Conservation (phyloP, 768 basidiomycete genomes). For the Boletus rufocinnamomeus region DNA sequence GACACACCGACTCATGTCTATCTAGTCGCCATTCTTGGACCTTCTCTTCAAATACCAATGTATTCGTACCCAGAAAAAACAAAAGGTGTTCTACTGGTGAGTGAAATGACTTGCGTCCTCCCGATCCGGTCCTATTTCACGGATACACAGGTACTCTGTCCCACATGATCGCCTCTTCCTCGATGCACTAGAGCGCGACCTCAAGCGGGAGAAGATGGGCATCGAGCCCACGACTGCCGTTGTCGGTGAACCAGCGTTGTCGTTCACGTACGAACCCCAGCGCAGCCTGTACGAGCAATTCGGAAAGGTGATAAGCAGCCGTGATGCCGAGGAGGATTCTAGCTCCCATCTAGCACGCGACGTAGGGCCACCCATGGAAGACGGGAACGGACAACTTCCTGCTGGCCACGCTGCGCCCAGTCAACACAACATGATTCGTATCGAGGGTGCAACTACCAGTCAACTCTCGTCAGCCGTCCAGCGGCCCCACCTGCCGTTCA, state of each 20-base stretch:
- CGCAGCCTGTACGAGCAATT: constrained; percentile 90
- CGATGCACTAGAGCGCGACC: constrained; percentile 93
- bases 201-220: constrained; percentile 93
- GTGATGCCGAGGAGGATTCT: constrained; percentile 39
- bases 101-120: constrained; percentile 27
- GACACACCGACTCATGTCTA: not conserved
- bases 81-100: constrained; percentile 98
- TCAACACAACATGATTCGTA: constrained; percentile 25
- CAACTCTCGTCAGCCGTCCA: constrained; percentile 24
- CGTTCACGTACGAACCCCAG: constrained; percentile 87
- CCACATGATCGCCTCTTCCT: constrained; percentile 97
- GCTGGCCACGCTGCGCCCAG: constrained; percentile 6
- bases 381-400: constrained; percentile 20
- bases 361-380: constrained; percentile 8
- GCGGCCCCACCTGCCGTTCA: constrained; percentile 43
- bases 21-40: constrained; percentile 88
- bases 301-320: constrained; percentile 43
- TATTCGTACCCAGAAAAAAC: constrained; percentile 97
- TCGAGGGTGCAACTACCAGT: constrained; percentile 25
- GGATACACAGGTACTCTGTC: constrained; percentile 78
- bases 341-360: constrained; percentile 38
- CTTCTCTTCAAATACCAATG: constrained; percentile 95
- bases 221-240: constrained; percentile 80
- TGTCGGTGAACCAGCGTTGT: constrained; percentile 79
- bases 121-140: constrained; percentile 1